phyloP scores from a whole-genome alignment of 2,329 filamentous ascomycete species.

The Epicoccum sorghinum region DNA sequence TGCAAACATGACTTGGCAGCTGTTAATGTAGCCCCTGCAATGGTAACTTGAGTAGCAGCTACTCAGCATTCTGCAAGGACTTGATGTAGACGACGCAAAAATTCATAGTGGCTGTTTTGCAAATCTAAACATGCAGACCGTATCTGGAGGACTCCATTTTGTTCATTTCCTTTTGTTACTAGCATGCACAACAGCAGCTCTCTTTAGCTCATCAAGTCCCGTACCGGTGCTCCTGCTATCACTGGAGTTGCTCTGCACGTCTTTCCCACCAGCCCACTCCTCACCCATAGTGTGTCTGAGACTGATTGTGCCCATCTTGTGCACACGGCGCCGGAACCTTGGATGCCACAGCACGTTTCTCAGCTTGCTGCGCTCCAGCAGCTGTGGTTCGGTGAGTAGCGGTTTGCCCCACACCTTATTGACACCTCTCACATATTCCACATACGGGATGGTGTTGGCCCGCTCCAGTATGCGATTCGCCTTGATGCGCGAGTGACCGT shows the following conservation, averaged over 20 bases:
- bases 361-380: neutral
- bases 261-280: neutral
- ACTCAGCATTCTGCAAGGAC: no score
- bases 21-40: no score
- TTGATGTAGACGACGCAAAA: no score
- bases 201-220: neutral
- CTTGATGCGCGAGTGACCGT: conserved; percentile 23
- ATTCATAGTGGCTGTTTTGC: no score
- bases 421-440: conserved; percentile 31
- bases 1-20: no score
- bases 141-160: no score
- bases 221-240: neutral
- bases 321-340: neutral
- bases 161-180: neutral
- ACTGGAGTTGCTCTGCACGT: neutral
- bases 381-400: conserved; percentile 32
- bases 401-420: conserved; percentile 39
- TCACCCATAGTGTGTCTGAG: neutral
- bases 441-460: conserved; percentile 28
- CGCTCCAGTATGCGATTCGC: conserved; percentile 37
- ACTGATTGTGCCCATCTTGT: neutral
- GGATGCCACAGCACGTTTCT: conserved; percentile 5
- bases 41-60: no score
- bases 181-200: neutral
- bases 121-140: no score